These are phyloP conservation scores for Ophiocytium majus DNA, from an alignment of 352 stramenopile genomes.

Conservation along the genomic window DNA sequence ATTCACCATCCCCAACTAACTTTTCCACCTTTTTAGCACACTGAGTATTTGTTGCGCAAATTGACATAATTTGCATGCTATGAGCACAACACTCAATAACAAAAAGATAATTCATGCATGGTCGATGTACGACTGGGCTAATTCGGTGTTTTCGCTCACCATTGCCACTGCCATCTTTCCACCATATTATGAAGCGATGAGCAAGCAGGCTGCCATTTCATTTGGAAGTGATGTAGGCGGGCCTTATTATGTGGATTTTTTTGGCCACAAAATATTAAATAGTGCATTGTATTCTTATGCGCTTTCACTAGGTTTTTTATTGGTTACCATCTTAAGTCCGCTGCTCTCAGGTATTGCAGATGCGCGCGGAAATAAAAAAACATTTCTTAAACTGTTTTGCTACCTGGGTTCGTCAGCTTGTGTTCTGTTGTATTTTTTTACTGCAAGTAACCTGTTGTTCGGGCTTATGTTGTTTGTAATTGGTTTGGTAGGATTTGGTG, in stretches of 20 bases:
- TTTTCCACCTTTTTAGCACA: too few species aligned
- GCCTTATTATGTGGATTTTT: background rate
- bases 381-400: background rate
- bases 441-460: background rate
- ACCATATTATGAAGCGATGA: background rate
- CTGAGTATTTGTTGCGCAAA: too few species aligned
- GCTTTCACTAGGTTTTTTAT: background rate
- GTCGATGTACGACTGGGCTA: background rate
- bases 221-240: background rate
- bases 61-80: too few species aligned
- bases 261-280: background rate
- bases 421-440: background rate
- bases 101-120: slow-evolving; percentile 15
- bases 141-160: slow-evolving; percentile 1
- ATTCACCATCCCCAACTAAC: too few species aligned
- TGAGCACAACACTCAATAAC: too few species aligned
- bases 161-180: slow-evolving; percentile 1
- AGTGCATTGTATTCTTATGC: background rate
- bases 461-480: background rate
- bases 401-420: background rate
- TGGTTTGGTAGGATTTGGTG: background rate
- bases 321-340: background rate
- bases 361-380: slow-evolving; percentile 2
- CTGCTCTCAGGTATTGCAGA: background rate
- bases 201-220: background rate